Evolutionary conservation across 768 basidiomycete species (phyloP), one percentile per base, ranked within the genome.

Genomic region (Lentinula sp.): DNA sequence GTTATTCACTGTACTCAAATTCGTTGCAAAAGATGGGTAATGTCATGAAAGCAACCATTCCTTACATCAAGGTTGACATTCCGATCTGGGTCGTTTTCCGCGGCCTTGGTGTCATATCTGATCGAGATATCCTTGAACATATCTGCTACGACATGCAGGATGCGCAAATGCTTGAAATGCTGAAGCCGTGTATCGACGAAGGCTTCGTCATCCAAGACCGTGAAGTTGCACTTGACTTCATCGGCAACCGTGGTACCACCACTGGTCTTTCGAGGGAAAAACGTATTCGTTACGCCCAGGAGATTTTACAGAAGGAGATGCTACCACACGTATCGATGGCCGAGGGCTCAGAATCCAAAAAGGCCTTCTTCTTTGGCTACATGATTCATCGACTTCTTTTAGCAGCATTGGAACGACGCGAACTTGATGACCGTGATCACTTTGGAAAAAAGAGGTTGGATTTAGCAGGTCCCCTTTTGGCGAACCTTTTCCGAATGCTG

Each of bases 61-160:
- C 97, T 0, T 98, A 99, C 74, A 98, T 98, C 76, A 95, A 95
- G 67, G 91, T 94, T 63, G 96, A 98, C 72, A 94, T 99, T 70
- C 97, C 97, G 1, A 93, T 99, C 65, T 97, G 97, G 88, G 93
- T 99, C 61, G 93, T 98, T 68, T 99, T 99, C 79, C 91, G 97
- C 67, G 97, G 91, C 4, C 86, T 99, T 50, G 95, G 96, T 62
- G 93, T 99, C 67, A 93, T 98, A 55, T 95, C 97, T 18, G 97
- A 99, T 72, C 87, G 93, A 62, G 97, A 99, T 70, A 96, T 99
- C 61, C 84, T 99, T 64, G 93, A 95, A 72, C 97, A 98, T 69
- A 98, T 99, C 63, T 98, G 95, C 72, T 99, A 98, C 73, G 96
- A 98, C 73, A 88, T 91, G 83, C 90, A 94, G 71, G 97, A 99